phyloP scores from a whole-genome alignment of 2,329 filamentous ascomycete genomes.

The Colletotrichum sp. region DNA sequence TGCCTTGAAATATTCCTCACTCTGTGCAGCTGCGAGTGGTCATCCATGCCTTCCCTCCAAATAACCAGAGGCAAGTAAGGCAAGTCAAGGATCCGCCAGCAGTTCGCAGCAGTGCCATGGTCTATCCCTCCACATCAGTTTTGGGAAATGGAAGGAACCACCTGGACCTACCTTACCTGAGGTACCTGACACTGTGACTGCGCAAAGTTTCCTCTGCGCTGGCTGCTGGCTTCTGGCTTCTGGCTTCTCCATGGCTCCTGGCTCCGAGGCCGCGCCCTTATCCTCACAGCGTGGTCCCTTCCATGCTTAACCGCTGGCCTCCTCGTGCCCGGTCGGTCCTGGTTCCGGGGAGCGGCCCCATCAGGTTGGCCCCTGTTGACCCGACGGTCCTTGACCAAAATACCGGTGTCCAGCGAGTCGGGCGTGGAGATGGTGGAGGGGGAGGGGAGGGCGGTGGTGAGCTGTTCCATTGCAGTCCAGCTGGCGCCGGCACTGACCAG shows the following conservation, averaged over 20 bases:
- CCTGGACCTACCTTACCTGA: background rate
- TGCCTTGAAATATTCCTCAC: background rate
- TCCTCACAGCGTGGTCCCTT: background rate
- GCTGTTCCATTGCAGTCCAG: background rate
- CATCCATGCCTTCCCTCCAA: background rate
- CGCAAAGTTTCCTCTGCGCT: background rate
- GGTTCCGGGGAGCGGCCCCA: slow-evolving; percentile 1
- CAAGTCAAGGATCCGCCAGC: background rate
- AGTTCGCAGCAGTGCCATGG: background rate
- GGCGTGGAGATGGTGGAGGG: background rate
- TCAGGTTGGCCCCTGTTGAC: background rate
- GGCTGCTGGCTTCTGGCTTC: background rate
- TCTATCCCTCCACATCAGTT: background rate
- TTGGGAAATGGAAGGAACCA: background rate
- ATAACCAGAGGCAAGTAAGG: background rate
- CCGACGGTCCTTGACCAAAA: background rate
- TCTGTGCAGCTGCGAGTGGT: background rate
- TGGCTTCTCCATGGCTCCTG: background rate
- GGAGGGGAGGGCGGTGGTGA: background rate
- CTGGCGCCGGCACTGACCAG: background rate
- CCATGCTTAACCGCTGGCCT: background rate
- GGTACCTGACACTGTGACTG: background rate
- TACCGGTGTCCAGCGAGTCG: background rate
- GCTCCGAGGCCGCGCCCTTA: background rate
- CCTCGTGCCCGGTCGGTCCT: slow-evolving; percentile 2